phyloP scores from a whole-genome alignment of 1,284 basidiomycete genomes.

The Marasmius oreades region DNA sequence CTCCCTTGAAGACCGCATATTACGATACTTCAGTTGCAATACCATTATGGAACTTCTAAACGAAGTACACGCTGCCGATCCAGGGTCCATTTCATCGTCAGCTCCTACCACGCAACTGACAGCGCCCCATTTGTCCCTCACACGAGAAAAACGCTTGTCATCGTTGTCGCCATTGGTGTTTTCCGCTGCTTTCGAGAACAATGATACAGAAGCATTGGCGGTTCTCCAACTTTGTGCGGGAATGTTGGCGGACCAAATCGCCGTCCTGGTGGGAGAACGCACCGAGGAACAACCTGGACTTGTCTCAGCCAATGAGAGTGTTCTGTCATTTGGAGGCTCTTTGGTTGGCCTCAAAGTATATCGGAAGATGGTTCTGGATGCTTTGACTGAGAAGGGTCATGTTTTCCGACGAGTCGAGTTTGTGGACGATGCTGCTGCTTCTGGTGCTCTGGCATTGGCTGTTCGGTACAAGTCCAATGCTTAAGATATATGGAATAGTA shows the following conservation, averaged over 20 bases:
- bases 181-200: conserved; percentile 60
- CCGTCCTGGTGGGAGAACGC: conserved; percentile 44
- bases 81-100: conserved; percentile 21
- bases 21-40: conserved; percentile 52
- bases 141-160: conserved; percentile 71
- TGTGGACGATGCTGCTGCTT: conserved; percentile 62
- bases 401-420: conserved; percentile 61
- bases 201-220: conserved; percentile 54
- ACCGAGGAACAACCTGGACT: conserved; percentile 32
- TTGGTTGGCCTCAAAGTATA: conserved; percentile 59
- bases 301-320: conserved; percentile 49
- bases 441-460: conserved; percentile 56
- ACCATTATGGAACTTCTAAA: conserved; percentile 60
- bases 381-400: conserved; percentile 53
- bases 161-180: conserved; percentile 72
- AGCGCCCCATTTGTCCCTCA: conserved; percentile 32
- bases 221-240: conserved; percentile 51
- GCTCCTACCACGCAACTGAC: conserved; percentile 18
- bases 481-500: not conserved
- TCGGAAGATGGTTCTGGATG: conserved; percentile 55
- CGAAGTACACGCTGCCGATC: conserved; percentile 57
- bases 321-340: conserved; percentile 75
- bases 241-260: conserved; percentile 59
- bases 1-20: conserved; percentile 38
- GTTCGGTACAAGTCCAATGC: conserved; percentile 8